These are phyloP conservation scores for Pythium phragmitis DNA, from an alignment of 352 stramenopile genomes.

Conservation along the genomic window DNA sequence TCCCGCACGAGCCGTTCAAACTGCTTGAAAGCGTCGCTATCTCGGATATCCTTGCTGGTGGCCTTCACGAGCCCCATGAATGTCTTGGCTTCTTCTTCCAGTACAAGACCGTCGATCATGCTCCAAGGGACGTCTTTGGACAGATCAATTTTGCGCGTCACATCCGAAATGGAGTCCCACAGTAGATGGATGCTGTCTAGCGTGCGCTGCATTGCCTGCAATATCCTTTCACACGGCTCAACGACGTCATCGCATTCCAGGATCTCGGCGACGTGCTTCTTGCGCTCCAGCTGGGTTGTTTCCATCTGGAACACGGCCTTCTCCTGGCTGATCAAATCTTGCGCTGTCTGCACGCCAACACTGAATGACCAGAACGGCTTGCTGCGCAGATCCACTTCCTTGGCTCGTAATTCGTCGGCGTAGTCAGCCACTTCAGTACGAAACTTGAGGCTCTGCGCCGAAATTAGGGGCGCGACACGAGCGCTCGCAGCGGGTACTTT, in stretches of 20 bases:
- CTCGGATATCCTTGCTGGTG: constrained; percentile 85
- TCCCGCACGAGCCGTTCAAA: constrained; percentile 75
- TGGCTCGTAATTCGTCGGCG: constrained; percentile 64
- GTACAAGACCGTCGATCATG: constrained; percentile 87
- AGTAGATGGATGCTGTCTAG: constrained; percentile 78
- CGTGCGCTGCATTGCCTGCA: constrained; percentile 74
- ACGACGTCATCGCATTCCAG: constrained; percentile 92
- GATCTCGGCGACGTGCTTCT: constrained; percentile 89
- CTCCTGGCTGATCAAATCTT: constrained; percentile 47
- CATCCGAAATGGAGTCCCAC: constrained; percentile 85
- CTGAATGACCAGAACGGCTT: constrained; percentile 68
- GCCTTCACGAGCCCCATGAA: constrained; percentile 88
- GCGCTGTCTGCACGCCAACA: constrained; percentile 39
- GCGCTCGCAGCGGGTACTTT: constrained; percentile 65
- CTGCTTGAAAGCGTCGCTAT: constrained; percentile 91
- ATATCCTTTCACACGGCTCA: constrained; percentile 67
- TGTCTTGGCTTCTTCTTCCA: constrained; percentile 93
- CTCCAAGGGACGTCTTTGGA: constrained; percentile 90
- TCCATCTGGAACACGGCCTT: constrained; percentile 38
- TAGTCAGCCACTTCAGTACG: constrained; percentile 83
- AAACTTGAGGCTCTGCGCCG: constrained; percentile 61
- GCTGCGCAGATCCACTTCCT: constrained; percentile 47
- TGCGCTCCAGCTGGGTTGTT: constrained; percentile 41
- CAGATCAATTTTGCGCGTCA: constrained; percentile 88
- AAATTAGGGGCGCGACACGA: constrained; percentile 64